Evolutionary conservation across 2,329 filamentous ascomycete genomes (phyloP), one percentile per base, ranked within the genome.

Genomic region (Metarhizium humberi): DNA sequence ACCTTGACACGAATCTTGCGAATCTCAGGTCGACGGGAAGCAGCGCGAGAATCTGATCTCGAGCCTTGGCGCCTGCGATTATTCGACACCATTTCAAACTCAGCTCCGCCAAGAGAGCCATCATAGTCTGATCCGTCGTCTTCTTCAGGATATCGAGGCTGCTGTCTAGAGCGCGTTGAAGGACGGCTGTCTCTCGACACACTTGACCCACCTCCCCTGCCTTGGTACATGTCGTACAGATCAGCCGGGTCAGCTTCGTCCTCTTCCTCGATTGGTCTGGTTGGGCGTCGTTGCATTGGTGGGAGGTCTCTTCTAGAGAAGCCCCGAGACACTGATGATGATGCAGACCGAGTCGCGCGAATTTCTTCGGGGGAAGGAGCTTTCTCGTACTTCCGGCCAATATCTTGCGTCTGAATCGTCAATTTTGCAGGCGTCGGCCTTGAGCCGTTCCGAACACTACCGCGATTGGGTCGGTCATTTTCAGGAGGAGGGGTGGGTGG

Each of bases 401-500:
- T 73, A 49, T 76, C 73, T 30, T 78, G 74, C 55, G 77, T 76
- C 55, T 83, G 80, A 51, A 85, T 85, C 61, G 82, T 85, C 58
- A 86, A 76, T 62, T 81, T 82, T 29, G 81, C 76, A n/a, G 78
- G 80, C 71, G 78, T 77, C 42, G 81, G 82, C 60, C 80, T 85
- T 50, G 76, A 74, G 2, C 81, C 82, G 62, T 76, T 84, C 56
- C 82, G 80, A 51, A 85, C 79, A n/a, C 82, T 76, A 52, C 74
- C 81, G 25, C 83, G 77, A 60, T 73, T 79, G 63, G 80, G 74
- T 47, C 86, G 87, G 62, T 96, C 91, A 59, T 82, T 82, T 75
- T 99, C 94, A 6, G 94, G 94, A 6, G 94, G 94, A 45, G 94
- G 94, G n/a, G 94, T 97, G n/a, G 94, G 94, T 18, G 94, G 94